phyloP scores from a whole-genome alignment of 2,329 filamentous ascomycete genomes.

The Zymoseptoria pseudotritici region DNA sequence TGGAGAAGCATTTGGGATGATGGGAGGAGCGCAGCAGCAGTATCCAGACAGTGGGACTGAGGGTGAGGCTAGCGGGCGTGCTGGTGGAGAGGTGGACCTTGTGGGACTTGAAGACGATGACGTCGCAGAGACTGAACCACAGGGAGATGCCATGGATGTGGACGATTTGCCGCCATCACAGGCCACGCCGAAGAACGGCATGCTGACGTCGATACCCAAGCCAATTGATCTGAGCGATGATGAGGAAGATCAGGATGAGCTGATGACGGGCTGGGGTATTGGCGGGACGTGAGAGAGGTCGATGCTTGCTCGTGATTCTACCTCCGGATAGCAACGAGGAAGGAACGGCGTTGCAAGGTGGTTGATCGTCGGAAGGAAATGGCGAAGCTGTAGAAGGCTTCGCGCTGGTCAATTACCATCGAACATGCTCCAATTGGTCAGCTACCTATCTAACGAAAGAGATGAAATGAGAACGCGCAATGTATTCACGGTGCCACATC shows the following conservation, averaged over 20 bases:
- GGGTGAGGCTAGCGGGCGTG: constrained; percentile 1
- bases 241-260: constrained; percentile 1
- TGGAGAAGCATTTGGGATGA: constrained; percentile 9
- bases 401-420: too few relatives aligned
- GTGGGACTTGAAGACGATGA: constrained; percentile 1
- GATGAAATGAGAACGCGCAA: too few relatives aligned
- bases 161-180: background rate
- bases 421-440: too few relatives aligned
- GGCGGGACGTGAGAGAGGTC: background rate
- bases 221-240: background rate
- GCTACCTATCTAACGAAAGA: too few relatives aligned
- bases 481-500: too few relatives aligned
- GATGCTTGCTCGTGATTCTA: background rate
- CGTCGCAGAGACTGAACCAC: background rate
- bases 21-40: constrained; percentile 6
- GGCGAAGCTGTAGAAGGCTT: too few relatives aligned
- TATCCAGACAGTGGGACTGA: constrained; percentile 8
- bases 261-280: background rate
- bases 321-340: too few relatives aligned
- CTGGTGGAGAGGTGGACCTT: background rate
- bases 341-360: too few relatives aligned
- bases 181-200: background rate
- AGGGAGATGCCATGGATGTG: constrained; percentile 1
- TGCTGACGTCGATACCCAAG: background rate
- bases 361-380: too few relatives aligned